These are phyloP conservation scores for Scalesia atractyloides DNA, from an alignment of 129 eudicot species.

Conservation along the genomic window DNA sequence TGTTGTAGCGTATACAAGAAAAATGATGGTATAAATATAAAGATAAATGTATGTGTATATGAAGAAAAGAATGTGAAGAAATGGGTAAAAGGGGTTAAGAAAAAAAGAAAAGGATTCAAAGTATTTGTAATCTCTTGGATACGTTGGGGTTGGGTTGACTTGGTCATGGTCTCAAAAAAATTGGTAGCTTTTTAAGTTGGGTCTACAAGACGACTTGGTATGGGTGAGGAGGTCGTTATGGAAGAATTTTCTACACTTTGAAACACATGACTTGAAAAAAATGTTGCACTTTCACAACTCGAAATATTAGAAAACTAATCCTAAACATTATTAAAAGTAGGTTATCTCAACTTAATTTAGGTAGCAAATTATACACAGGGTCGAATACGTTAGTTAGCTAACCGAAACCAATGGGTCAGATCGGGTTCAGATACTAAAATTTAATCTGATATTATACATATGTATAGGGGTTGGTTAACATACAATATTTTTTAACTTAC, in stretches of 20 bases:
- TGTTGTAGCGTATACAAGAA: constrained; percentile 12
- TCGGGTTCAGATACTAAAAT: no score
- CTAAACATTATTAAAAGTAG: not conserved
- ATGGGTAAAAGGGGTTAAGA: constrained; percentile 51
- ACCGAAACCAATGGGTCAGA: no score
- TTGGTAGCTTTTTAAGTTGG: constrained; percentile 22
- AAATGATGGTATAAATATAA: constrained; percentile 19
- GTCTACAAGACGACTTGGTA: constrained; percentile 67
- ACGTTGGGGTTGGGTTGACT: constrained; percentile 48
- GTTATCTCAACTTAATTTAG: not conserved
- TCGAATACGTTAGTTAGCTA: not conserved
- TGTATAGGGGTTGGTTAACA: no score
- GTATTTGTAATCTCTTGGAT: constrained; percentile 46
- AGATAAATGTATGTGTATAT: constrained; percentile 20
- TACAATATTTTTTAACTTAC: no score
- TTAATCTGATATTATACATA: no score
- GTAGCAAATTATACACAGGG: not conserved
- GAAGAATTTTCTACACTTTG: constrained; percentile 50
- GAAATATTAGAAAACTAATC: not conserved
- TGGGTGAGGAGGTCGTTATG: constrained; percentile 23
- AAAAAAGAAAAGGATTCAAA: constrained; percentile 47
- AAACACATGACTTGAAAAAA: constrained; percentile 43
- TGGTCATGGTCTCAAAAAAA: constrained; percentile 41
- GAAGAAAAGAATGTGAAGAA: constrained; percentile 23
- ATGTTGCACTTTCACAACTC: constrained; percentile 24